Base-by-base conservation (phyloP, 2,329 filamentous ascomycete genomes). In the Amphichorda felina region DNA sequence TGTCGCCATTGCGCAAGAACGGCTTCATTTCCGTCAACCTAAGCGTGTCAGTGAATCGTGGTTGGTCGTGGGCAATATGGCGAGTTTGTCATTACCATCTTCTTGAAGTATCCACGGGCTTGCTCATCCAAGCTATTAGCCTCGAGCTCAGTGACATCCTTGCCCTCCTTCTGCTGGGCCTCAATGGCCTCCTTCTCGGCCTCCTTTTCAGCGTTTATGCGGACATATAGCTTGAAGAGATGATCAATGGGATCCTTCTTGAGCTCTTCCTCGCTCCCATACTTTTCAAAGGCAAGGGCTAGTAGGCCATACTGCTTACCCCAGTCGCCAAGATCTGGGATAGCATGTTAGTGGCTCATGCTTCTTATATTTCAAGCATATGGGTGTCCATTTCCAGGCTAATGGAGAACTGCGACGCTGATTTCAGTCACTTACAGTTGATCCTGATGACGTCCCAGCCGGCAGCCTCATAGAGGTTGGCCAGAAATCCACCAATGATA, bases 181-280 rank as follows among this genome's bases (percentile, higher is more conserved):
- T 77, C 75, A 17, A 79, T 73, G 40, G 69, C 53, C 43, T 81
- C 79, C 44, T 80, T 79, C 61, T 88, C 80, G 0, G 66, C 72
- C 3, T 64, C 57, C 51, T 80, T 70, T 33, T 84, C 75, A 39
- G 60, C 60, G 56, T 81, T 86, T 55, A 89, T 85, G 55, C 75
- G 72, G 42, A 88, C 82, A 49, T 89, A 91, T 35, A 91, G 78
- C 49, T 87, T 75, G 55, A 80, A 88, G 8, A 91, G 64, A 54
- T 91, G 84, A 55, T 83, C 82, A 50, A 89, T 86, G 10, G 84
- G 83, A 48, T 89, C 82, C 33, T 68, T 66, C 42, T 72, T 56
- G 10, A 91, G 67, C 40, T 76, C 72, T 45, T 80, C 75, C 55
- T 89, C 82, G 40, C 71, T 74, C 21, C 84, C 84, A 52, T 81